Conservation (phyloP, 2,329 filamentous ascomycete species). For the Pseudogymnoascus pannorum region DNA sequence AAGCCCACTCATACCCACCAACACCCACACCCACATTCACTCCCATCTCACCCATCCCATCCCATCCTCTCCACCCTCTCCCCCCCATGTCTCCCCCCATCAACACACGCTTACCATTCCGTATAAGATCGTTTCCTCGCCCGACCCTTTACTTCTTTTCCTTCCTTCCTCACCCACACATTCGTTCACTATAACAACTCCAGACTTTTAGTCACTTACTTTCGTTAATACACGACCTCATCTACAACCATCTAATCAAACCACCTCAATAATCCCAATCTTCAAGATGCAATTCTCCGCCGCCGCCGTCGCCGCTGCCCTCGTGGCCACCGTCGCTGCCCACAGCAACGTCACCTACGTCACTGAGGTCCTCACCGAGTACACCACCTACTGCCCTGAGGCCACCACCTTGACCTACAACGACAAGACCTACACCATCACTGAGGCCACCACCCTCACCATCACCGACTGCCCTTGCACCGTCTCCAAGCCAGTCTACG, state of each 20-base stretch:
- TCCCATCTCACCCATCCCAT: background rate
- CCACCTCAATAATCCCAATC: constrained; percentile 1
- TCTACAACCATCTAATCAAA: background rate
- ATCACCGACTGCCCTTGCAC: constrained; percentile 68
- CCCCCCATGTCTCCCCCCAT: background rate
- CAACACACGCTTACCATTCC: background rate
- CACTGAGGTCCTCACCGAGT: constrained; percentile 39
- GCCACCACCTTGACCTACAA: constrained; percentile 41
- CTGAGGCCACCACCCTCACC: constrained; percentile 57
- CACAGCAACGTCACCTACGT: constrained; percentile 19
- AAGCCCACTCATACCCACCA: background rate
- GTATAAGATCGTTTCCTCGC: constrained; percentile 7
- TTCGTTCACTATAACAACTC: background rate
- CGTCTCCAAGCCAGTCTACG: constrained; percentile 50
- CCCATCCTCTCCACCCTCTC: background rate
- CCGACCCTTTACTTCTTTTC: background rate
- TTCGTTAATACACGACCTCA: constrained; percentile 8
- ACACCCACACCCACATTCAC: too few relatives aligned
- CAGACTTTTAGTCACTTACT: constrained; percentile 14
- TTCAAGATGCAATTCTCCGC: constrained; percentile 23
- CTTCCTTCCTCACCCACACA: constrained; percentile 11
- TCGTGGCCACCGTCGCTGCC: constrained; percentile 18
- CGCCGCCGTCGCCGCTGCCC: constrained; percentile 20
- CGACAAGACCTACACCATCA: constrained; percentile 43
- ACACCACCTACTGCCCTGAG: constrained; percentile 45